A percentile compares a stretch with the other conserved stretches of the same genome.
phyloP scores from a whole-genome alignment of 371 early-diverging fungal species.

The Blastocladiella emersonii region DNA sequence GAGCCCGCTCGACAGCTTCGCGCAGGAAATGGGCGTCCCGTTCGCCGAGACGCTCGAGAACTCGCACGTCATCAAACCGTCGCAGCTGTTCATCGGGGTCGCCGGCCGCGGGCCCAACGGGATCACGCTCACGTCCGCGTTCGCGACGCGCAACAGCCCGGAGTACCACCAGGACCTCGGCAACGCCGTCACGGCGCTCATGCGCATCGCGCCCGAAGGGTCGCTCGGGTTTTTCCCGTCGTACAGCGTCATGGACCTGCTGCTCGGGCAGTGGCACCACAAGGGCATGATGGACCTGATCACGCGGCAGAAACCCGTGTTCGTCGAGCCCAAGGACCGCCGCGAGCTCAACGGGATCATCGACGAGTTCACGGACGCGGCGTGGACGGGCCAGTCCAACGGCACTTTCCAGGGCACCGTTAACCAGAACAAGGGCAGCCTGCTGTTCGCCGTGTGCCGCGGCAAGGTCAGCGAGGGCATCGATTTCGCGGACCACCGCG shows the following conservation, averaged over 20 bases:
- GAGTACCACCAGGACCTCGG: constrained; percentile 23
- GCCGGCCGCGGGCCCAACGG: constrained; percentile 5
- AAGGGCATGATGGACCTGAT: constrained; percentile 20
- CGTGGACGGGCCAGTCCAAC: constrained; percentile 10
- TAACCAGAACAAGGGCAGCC: no score
- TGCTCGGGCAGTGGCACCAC: constrained; percentile 20
- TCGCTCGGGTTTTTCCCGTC: constrained; percentile 44
- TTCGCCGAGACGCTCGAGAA: constrained; percentile 26
- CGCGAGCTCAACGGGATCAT: constrained; percentile 18
- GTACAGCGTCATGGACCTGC: constrained; percentile 28
- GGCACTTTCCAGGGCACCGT: constrained; percentile 1
- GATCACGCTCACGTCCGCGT: constrained; percentile 14
- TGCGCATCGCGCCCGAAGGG: constrained; percentile 26
- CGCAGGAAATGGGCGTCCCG: constrained; percentile 20
- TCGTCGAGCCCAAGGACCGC: constrained; percentile 26
- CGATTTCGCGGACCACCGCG: constrained; percentile 77
- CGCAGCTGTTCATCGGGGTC: constrained; percentile 17
- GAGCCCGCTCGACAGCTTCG: constrained; percentile 27
- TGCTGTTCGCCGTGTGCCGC: constrained; percentile 44
- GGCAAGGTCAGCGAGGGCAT: constrained; percentile 93
- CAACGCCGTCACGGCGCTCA: constrained; percentile 18
- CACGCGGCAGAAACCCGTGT: constrained; percentile 12
- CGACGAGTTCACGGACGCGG: not conserved
- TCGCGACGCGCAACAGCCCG: constrained; percentile 8
- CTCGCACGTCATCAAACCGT: constrained; percentile 25